A percentile compares a stretch with the other conserved stretches of the same genome.
Conservation (phyloP, 2,329 filamentous ascomycete genomes). For the Metarhizium brunneum region DNA sequence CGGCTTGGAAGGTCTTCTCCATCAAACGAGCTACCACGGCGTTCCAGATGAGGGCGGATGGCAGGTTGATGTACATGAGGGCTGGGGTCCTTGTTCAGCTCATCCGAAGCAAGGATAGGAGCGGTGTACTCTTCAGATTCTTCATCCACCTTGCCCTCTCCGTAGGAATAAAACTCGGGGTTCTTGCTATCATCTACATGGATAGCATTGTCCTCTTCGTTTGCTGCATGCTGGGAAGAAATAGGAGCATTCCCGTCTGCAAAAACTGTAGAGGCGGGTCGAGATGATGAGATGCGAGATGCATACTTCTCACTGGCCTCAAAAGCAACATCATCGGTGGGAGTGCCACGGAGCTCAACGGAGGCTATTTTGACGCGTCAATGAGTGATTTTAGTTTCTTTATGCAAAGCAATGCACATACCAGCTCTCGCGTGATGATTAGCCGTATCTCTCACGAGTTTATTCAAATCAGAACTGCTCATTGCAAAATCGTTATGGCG, state of each 20-base stretch:
- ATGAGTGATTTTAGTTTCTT: constrained; percentile 13
- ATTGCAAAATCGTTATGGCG: constrained; percentile 66
- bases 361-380: constrained; percentile 40
- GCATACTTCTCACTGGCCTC: constrained; percentile 78
- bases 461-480: constrained; percentile 84
- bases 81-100: constrained; percentile 65
- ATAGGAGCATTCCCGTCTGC: constrained; percentile 16
- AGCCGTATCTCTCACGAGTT: constrained; percentile 69
- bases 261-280: constrained; percentile 31
- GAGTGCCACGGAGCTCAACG: constrained; percentile 58
- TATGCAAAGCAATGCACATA: not conserved
- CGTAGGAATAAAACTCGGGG: constrained; percentile 28
- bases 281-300: constrained; percentile 65
- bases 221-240: constrained; percentile 18
- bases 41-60: constrained; percentile 63
- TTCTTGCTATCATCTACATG: constrained; percentile 59
- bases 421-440: constrained; percentile 38
- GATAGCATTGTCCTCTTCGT: constrained; percentile 51
- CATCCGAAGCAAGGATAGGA: constrained; percentile 83
- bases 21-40: constrained; percentile 50
- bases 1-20: constrained; percentile 50
- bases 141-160: constrained; percentile 37
- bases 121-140: constrained; percentile 56
- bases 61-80: constrained; percentile 68
- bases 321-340: constrained; percentile 85